Base-by-base conservation (phyloP, 352 stramenopile species). In the Thalassiosira ordinaria region DNA sequence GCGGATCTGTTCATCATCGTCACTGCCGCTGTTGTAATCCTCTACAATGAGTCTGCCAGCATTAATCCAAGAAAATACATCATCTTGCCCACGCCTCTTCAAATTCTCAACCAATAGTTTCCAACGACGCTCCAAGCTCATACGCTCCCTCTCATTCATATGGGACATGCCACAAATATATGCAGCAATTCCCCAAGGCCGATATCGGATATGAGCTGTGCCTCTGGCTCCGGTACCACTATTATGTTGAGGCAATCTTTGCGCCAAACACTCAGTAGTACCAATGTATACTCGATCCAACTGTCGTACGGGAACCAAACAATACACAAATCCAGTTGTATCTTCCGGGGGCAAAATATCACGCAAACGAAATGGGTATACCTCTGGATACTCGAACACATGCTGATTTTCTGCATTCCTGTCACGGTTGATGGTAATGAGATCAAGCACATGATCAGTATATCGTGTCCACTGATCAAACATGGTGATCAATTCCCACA, bases 401-500 rank as follows among this genome's bases (percentile, higher is more conserved):
- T 55, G 46, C 29, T 55, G 46, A 4, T 31, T 55, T 18, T 55
- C 46, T 31, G 46, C 29, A 31, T 16, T 16, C 29, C 46, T 18
- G 29, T 55, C 14, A 18, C n/a, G 29, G 46, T 72, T 61, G 29
- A 72, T 51, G 33, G 63, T 61, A 14, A 72, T 33, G 5, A 60
- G 31, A 16, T 72, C 22, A 24, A 72, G 46, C 0, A 72, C 29
- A 29, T 9, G 13, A 13, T 72, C 46, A 4, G 31, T 72, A 8
- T 51, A 29, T 62, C 51, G 24, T 24, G 39, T 60, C 63, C 63
- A 72, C 29, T 72, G 63, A 18, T 56, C 51, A 24, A 16, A 6
- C 13, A 26, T 35, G 16, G 63, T 72, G 26, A 72, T 39, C 18
- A 72, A 29, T 24, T 72, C 63, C 63, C 63, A 72, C 27, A 72